phyloP scores from a whole-genome alignment of 1,139 yeast genomes.

The Lipomyces yarrowii region DNA sequence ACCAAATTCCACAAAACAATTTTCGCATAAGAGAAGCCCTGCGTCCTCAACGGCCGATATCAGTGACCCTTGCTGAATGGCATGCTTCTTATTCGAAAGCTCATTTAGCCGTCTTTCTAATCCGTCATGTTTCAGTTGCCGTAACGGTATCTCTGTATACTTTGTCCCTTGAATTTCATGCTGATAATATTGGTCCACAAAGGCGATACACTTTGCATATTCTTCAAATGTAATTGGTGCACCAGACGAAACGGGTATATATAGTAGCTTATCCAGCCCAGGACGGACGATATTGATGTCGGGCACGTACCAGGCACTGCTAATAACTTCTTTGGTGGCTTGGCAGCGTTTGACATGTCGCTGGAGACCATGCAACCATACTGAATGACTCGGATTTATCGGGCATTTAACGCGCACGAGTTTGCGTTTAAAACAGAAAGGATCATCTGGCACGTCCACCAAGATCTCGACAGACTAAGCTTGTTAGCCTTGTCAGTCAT shows the following conservation, averaged over 20 bases:
- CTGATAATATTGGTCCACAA: slow-evolving; percentile 40
- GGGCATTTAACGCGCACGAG: slow-evolving; percentile 69
- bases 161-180: slow-evolving; percentile 17
- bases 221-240: slow-evolving; percentile 28
- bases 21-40: slow-evolving; percentile 44
- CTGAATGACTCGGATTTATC: slow-evolving; percentile 70
- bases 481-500: background rate
- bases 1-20: slow-evolving; percentile 69
- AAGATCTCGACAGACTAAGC: slow-evolving; percentile 12
- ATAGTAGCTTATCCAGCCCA: background rate
- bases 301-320: slow-evolving; percentile 50
- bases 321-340: slow-evolving; percentile 45
- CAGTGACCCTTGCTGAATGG: slow-evolving; percentile 77
- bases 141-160: slow-evolving; percentile 8
- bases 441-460: background rate
- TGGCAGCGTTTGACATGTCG: slow-evolving; percentile 68
- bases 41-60: slow-evolving; percentile 64
- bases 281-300: slow-evolving; percentile 46
- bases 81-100: slow-evolving; percentile 68
- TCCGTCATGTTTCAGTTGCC: slow-evolving; percentile 35
- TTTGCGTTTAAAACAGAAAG: slow-evolving; percentile 1
- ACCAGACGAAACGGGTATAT: background rate
- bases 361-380: slow-evolving; percentile 61
- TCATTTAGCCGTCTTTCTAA: slow-evolving; percentile 50
- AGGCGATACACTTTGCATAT: slow-evolving; percentile 43